Conservation (phyloP, 371 early-diverging fungal genomes). For the Lichtheimia hyalospora region DNA sequence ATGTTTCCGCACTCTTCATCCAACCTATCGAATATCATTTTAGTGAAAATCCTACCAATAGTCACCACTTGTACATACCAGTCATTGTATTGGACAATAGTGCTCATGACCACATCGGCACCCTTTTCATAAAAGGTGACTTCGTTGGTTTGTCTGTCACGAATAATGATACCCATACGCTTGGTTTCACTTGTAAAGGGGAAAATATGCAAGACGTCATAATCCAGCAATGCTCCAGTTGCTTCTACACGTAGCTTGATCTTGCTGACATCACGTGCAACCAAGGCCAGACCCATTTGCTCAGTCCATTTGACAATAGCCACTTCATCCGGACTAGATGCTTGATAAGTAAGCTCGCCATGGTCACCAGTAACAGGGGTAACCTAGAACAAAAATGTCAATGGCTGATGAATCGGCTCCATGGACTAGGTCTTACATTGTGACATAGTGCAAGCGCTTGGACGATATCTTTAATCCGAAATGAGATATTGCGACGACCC, state of each 20-base stretch:
- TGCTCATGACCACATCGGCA: conserved; percentile 96
- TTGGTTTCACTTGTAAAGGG: conserved; percentile 98
- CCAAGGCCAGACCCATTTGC: conserved; percentile 84
- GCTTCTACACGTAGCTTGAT: conserved; percentile 67
- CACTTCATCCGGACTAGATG: conserved; percentile 99
- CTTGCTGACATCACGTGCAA: conserved; percentile 71
- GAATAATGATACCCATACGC: conserved; percentile 98
- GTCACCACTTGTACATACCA: conserved; percentile 57
- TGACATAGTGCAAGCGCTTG: conserved; percentile 92
- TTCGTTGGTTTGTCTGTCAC: conserved; percentile 65
- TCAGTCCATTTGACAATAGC: conserved; percentile 98
- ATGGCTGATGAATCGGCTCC: conserved; percentile 1
- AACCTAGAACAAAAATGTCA: conserved; percentile 19
- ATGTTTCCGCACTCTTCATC: conserved; percentile 99
- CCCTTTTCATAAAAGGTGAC: conserved; percentile 95
- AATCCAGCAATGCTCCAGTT: conserved; percentile 53
- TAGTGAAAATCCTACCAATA: neutral
- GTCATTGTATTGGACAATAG: conserved; percentile 92
- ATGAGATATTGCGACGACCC: conserved; percentile 73
- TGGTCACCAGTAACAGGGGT: conserved; percentile 60
- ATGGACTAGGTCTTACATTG: conserved; percentile 63
- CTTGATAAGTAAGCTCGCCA: conserved; percentile 81
- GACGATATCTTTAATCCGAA: conserved; percentile 80
- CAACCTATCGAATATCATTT: conserved; percentile 42
- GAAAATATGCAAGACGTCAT: conserved; percentile 90